These are phyloP conservation scores for Myxozyma mucilagina DNA, from an alignment of 805 yeast genomes.

Conservation along the genomic window DNA sequence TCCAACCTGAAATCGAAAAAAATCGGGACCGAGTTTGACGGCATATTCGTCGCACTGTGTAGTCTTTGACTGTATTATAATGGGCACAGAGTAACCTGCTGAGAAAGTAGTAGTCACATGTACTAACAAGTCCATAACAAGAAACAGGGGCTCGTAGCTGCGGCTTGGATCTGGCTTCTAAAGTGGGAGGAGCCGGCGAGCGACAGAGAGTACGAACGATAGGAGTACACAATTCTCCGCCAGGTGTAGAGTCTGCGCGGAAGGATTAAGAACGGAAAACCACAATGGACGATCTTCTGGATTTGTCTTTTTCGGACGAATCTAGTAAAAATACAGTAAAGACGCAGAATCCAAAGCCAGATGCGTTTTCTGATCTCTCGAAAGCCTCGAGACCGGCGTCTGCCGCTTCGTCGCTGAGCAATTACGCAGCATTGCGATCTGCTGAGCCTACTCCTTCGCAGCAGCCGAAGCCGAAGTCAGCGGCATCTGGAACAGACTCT, in stretches of 20 bases:
- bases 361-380: neutral
- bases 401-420: neutral
- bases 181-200: neutral
- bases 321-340: neutral
- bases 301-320: conserved; percentile 20
- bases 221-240: too few relatives aligned
- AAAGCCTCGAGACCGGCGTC: conserved; percentile 11
- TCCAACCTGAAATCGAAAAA: neutral
- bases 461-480: neutral
- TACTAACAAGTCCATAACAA: neutral
- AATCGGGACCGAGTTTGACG: neutral
- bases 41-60: neutral
- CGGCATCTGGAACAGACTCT: conserved; percentile 14
- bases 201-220: too few relatives aligned
- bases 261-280: neutral
- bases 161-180: neutral
- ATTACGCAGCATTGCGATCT: neutral
- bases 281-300: conserved; percentile 28
- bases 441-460: neutral
- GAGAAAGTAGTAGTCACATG: neutral
- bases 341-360: neutral
- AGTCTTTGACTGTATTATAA: neutral
- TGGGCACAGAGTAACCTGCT: neutral
- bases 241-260: too few relatives aligned
- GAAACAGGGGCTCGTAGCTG: conserved; percentile 1